Conservation (phyloP, 2,329 filamentous ascomycete genomes). For the Monilinia polystroma region DNA sequence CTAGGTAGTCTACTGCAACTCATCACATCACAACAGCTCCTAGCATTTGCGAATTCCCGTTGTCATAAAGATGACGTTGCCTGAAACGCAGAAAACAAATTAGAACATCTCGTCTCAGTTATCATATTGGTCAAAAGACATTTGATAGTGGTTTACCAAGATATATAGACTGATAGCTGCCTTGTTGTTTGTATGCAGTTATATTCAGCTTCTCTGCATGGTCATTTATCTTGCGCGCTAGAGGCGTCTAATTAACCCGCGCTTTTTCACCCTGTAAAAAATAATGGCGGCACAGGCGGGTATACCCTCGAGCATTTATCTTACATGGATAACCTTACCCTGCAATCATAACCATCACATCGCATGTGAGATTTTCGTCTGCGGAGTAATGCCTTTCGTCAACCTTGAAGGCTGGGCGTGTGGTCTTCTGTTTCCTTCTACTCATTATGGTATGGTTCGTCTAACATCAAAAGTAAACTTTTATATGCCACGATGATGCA, state of each 20-base stretch:
- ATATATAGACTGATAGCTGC: neutral
- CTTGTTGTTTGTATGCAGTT: constrained; percentile 9
- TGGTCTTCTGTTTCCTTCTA: neutral
- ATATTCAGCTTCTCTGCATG: constrained; percentile 16
- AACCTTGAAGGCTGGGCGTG: neutral
- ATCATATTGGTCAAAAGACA: neutral
- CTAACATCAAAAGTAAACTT: neutral
- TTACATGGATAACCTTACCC: constrained; percentile 12
- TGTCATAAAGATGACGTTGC: constrained; percentile 9
- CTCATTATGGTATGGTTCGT: neutral
- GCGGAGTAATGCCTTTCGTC: too few relatives aligned
- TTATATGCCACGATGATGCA: constrained; percentile 18
- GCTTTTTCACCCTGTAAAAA: neutral
- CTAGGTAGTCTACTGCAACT: neutral
- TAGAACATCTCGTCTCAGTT: neutral
- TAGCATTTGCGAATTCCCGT: neutral
- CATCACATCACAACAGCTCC: constrained; percentile 7
- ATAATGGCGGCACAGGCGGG: constrained; percentile 16
- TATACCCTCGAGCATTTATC: neutral
- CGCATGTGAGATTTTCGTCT: neutral
- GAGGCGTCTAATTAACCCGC: constrained; percentile 22
- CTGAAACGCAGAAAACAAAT: neutral
- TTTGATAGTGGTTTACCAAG: neutral
- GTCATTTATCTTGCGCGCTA: constrained; percentile 15
- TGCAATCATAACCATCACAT: constrained; percentile 14